Base-by-base conservation (phyloP, 2,329 filamentous ascomycete genomes). In the Microdochium paspali region DNA sequence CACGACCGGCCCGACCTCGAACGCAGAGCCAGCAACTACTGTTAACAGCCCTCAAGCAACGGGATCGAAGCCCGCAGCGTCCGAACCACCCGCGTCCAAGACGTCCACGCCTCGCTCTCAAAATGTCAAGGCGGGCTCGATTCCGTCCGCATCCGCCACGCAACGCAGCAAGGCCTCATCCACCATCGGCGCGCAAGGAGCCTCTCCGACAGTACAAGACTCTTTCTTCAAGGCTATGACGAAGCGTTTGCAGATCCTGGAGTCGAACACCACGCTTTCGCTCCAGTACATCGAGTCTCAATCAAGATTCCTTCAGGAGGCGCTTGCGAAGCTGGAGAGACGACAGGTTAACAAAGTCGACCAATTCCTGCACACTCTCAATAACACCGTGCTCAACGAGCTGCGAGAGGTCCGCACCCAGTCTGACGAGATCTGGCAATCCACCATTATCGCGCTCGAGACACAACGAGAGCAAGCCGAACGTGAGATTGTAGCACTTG, bases 161-260 rank as follows among this genome's bases (percentile, higher is more conserved):
- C 65, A 20, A 21, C 35, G 35, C 3, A 40, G 18, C 18, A 40
- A 40, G 35, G 13, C 35, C 10, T 40, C 35, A 23, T 49, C 65
- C 44, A 54, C 66, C 24, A 55, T 5, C 4, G 35, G 35, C 12
- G 59, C 73, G 1, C 62, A 74, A 7, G 65, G 76, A 2, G 66
- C 85, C 1, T 79, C 82, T 1, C 90, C 91, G 2, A 90, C 90
- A 0, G 93, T 94, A 1, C 93, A 98, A 64, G 93, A 98, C 62
- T 93, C 87, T 2, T 97, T 98, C 66, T 98, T 96, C 76, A 97
- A 97, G 64, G 88, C 90, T 3, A 85, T 97, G 9, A 89, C 90
- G 53, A 97, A 97, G 65, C 87, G 93, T 1, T 76, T 98, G 4
- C 87, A 91, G 54, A 83, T 90, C 56, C 81, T 97, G 7, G 93